Conservation (phyloP, 495 filamentous ascomycete genomes). For the Corynascus novoguineensis region DNA sequence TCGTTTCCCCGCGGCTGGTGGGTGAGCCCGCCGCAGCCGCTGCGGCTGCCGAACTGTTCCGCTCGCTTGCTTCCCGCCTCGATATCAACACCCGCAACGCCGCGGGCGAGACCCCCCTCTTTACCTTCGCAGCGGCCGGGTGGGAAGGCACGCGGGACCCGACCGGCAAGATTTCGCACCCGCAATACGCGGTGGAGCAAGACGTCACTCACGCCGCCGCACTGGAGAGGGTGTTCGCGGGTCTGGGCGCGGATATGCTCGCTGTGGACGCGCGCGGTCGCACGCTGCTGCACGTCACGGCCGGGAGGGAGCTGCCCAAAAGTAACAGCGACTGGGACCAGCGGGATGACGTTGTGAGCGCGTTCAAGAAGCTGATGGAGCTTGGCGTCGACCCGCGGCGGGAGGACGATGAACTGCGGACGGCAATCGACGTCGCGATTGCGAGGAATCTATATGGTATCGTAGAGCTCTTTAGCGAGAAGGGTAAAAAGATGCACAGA, state of each 20-base stretch:
- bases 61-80: neutral
- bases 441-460: neutral
- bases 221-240: neutral
- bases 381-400: neutral
- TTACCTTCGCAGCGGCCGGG: neutral
- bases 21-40: neutral
- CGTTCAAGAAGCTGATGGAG: constrained; percentile 6
- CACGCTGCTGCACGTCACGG: constrained; percentile 7
- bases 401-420: constrained; percentile 5
- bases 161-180: no score
- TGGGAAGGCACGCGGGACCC: no score
- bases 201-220: no score
- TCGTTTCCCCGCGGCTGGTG: constrained; percentile 2
- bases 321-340: no score
- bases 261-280: neutral
- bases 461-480: constrained; percentile 4
- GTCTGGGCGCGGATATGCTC: constrained; percentile 1
- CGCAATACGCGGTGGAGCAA: no score
- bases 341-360: no score
- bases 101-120: neutral
- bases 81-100: constrained; percentile 12
- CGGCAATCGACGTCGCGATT: constrained; percentile 10
- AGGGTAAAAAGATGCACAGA: neutral
- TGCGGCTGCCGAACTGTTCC: neutral
- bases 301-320: neutral